Conservation (phyloP, 345 rosid genomes). For the Rhodamnia rubescens region DNA sequence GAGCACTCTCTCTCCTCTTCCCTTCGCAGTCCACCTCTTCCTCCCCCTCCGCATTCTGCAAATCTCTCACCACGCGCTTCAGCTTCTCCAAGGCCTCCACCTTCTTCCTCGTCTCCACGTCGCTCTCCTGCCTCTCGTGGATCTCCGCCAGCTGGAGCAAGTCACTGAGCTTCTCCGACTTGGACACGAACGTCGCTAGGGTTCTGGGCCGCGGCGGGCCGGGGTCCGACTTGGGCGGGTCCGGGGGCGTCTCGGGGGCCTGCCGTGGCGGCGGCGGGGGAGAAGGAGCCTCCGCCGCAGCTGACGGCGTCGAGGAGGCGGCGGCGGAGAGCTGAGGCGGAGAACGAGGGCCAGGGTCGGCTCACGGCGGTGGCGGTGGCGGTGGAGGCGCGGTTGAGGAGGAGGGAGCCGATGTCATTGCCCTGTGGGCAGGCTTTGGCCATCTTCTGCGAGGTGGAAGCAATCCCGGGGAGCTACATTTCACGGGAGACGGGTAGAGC, state of each 20-base stretch:
- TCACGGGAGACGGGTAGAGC: neutral
- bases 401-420: conserved; percentile 59
- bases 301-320: conserved; percentile 57
- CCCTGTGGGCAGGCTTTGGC: conserved; percentile 8
- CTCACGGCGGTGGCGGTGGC: conserved; percentile 3
- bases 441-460: neutral
- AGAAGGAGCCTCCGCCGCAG: conserved; percentile 61
- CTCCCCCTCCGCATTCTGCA: conserved; percentile 22
- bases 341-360: conserved; percentile 57
- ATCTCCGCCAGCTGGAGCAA: conserved; percentile 65
- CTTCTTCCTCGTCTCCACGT: conserved; percentile 52
- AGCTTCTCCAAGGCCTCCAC: conserved; percentile 58
- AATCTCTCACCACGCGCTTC: conserved; percentile 53
- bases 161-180: conserved; percentile 77
- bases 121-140: conserved; percentile 31
- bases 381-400: conserved; percentile 39
- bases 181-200: conserved; percentile 2
- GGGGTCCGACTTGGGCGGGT: neutral
- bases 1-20: conserved; percentile 38
- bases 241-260: neutral
- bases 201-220: neutral
- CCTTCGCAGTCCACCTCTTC: neutral
- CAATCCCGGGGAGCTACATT: neutral
- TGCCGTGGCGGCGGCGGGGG: conserved; percentile 11
- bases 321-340: conserved; percentile 57